phyloP scores from a whole-genome alignment of 768 basidiomycete species.

The Mycena belliarum region DNA sequence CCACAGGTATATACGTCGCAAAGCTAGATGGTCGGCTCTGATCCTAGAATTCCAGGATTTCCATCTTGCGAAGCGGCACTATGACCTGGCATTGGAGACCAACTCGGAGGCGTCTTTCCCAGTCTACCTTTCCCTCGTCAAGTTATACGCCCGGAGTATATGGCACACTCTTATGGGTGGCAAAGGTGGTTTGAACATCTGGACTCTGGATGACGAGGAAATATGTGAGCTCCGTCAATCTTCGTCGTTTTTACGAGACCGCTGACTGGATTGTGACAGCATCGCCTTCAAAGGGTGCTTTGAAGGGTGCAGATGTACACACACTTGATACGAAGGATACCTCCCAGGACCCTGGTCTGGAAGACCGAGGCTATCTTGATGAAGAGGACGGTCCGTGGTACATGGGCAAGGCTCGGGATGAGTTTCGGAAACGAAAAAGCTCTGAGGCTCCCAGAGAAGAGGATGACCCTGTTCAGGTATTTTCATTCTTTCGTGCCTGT shows the following conservation, averaged over 20 bases:
- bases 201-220: slow-evolving; percentile 57
- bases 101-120: slow-evolving; percentile 90
- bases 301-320: slow-evolving; percentile 33
- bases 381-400: slow-evolving; percentile 79
- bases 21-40: neutral
- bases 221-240: slow-evolving; percentile 27
- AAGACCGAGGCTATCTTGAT: slow-evolving; percentile 37
- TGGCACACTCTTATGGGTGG: slow-evolving; percentile 83
- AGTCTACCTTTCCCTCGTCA: slow-evolving; percentile 77
- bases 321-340: slow-evolving; percentile 40
- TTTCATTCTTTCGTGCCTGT: slow-evolving; percentile 20
- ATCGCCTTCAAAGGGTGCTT: slow-evolving; percentile 22
- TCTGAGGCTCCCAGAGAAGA: slow-evolving; percentile 49
- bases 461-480: slow-evolving; percentile 77
- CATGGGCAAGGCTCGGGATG: slow-evolving; percentile 78
- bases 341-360: slow-evolving; percentile 28
- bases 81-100: slow-evolving; percentile 86
- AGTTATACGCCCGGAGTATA: slow-evolving; percentile 79
- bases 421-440: slow-evolving; percentile 61
- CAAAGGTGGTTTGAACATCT: slow-evolving; percentile 64
- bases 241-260: slow-evolving; percentile 6
- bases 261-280: neutral
- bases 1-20: slow-evolving; percentile 57
- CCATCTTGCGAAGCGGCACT: slow-evolving; percentile 94
- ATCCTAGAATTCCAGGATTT: slow-evolving; percentile 63